Evolutionary conservation across 2,329 filamentous ascomycete species (phyloP).

Genomic region (Colletotrichum graminicola): DNA sequence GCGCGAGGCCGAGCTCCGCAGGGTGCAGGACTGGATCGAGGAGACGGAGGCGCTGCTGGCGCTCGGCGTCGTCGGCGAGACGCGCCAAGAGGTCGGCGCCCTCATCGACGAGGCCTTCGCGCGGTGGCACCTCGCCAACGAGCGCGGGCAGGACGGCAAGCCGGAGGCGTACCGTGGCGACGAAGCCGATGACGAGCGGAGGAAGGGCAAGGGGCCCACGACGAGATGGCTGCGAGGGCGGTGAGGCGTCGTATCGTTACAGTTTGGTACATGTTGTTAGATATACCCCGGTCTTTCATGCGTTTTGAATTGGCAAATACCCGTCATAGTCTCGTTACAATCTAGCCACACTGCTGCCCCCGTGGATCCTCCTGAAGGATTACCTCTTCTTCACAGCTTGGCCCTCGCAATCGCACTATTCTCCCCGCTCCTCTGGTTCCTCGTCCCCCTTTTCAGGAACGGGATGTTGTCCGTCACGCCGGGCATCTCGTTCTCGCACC

Average conservation of each 20-base stretch:
- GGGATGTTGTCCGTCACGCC: conserved; percentile 61
- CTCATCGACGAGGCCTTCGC: conserved; percentile 58
- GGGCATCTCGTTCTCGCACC: conserved; percentile 59
- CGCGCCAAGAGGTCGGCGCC: conserved; percentile 57
- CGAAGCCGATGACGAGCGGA: not conserved
- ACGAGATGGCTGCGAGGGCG: conserved; percentile 6
- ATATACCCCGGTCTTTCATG: not conserved
- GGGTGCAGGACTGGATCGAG: conserved; percentile 66
- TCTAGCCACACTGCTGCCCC: not conserved
- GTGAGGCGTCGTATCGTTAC: not conserved
- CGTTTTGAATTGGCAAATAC: not conserved
- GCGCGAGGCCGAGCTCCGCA: conserved; percentile 60
- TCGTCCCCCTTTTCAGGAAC: conserved; percentile 21
- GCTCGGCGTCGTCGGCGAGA: conserved; percentile 56
- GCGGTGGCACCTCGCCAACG: conserved; percentile 58
- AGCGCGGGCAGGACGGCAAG: conserved; percentile 56
- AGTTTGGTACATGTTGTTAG: not conserved
- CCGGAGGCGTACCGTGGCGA: conserved; percentile 46
- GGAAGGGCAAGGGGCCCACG: conserved; percentile 7
- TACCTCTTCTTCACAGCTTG: not conserved
- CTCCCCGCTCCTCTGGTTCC: not conserved
- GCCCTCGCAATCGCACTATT: not conserved
- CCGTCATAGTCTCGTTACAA: not conserved
- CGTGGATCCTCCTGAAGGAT: not conserved
- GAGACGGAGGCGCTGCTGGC: conserved; percentile 62